Base-by-base conservation (phyloP, 2,329 filamentous ascomycete species). In the Sclerotinia sclerotiorum region DNA sequence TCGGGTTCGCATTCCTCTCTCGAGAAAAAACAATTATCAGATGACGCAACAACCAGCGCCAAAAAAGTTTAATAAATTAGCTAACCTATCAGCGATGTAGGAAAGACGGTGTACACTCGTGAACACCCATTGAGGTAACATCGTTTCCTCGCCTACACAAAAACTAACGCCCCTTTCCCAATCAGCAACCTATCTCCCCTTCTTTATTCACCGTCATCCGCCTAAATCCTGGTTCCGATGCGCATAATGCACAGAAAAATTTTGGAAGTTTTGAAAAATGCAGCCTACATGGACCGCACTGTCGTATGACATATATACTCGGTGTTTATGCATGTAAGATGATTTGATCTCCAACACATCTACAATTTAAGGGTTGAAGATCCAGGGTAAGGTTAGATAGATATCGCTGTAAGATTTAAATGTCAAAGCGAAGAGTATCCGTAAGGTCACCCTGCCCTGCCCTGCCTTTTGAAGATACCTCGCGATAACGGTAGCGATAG, bases 81-180 rank as follows among this genome's bases (percentile, higher is more conserved):
- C 27, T 48, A 19, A 15, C 27, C 42, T 29, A 19, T 5, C 17
- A 32, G 42, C 32, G 42, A 32, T 32, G 19, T 19, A 19, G 24
- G 27, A 61, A 48, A 48, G 27, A 61, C 57, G 57, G 57, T 35
- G 57, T 48, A 61, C 27, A 46, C 11, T 27, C 42, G 42, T 46
- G 57, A 61, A 61, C 42, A 48, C 19, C 42, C 29, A 21, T 15
- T 21, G 1, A 10, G 57, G 42, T 61, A 32, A 61, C 42, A 61
- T 48, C 27, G 42, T 61, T 48, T 27, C 24, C 29, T 19, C 19
- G 19, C 57, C 27, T 48, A 48, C 27, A 48, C 48, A 48, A 32
- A 60, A 24, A 10, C 42, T 27, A 32, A 60, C 57, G 48, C 10
- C 6, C 42, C 24, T 17, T 46, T 46, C 19, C 42, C 57, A 29